These are phyloP conservation scores for Pseudocercospora vitis DNA, from an alignment of 2,329 filamentous ascomycete species.

Conservation along the genomic window DNA sequence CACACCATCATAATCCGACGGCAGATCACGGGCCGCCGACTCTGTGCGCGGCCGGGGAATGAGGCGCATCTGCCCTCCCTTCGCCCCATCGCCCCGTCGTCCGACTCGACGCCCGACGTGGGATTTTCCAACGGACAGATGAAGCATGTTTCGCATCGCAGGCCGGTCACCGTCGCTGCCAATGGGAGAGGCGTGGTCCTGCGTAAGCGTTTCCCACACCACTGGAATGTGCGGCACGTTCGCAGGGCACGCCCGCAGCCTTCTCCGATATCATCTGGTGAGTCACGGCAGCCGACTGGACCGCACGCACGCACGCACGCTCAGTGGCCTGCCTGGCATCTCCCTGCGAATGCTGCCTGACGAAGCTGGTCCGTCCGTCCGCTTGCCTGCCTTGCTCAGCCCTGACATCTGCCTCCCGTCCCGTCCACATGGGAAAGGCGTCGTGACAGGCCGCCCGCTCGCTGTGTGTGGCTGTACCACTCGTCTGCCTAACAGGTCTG, in stretches of 20 bases:
- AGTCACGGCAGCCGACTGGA: no score
- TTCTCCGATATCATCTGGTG: background rate
- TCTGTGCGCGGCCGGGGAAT: background rate
- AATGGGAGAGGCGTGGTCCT: constrained; percentile 9
- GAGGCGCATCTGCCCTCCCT: constrained; percentile 8
- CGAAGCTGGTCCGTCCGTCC: background rate
- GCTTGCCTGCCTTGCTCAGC: background rate
- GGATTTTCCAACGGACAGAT: constrained; percentile 12
- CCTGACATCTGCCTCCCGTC: no score
- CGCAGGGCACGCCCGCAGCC: constrained; percentile 2
- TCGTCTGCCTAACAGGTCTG: constrained; percentile 8
- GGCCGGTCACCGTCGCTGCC: no score
- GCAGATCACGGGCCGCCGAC: background rate
- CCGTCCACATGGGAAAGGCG: background rate
- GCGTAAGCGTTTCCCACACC: constrained; percentile 11
- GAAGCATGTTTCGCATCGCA: constrained; percentile 13
- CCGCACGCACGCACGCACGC: background rate
- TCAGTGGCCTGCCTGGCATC: constrained; percentile 2
- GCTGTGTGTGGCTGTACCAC: constrained; percentile 3
- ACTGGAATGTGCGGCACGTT: constrained; percentile 10
- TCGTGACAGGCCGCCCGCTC: constrained; percentile 2
- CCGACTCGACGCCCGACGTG: constrained; percentile 15
- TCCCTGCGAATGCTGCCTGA: constrained; percentile 8
- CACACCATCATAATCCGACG: background rate
- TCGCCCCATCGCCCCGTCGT: background rate